Evolutionary conservation across 768 basidiomycete genomes (phyloP), one percentile per base, ranked within the genome.

Genomic region (Tricholoma matsutake): DNA sequence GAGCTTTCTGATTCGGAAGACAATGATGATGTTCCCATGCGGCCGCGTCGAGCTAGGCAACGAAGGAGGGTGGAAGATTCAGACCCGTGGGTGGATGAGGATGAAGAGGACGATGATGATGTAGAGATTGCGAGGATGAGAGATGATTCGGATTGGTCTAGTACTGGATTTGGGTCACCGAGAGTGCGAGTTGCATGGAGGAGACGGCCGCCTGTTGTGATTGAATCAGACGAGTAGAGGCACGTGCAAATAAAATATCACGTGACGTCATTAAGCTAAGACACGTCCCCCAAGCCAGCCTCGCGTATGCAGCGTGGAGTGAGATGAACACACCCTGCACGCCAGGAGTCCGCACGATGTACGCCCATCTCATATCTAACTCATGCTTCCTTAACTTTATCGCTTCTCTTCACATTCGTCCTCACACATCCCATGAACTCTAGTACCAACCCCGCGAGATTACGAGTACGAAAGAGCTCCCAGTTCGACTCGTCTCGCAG

Each of bases 381-480:
- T 29, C 47, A 57, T 54, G 35, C n/a, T 29, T 43, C 51, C 55
- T 53, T 49, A 35, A 47, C 43, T 45, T 45, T 45, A 37, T 63
- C 51, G 49, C 56, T n/a, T n/a, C n/a, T n/a, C n/a, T n/a, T n/a
- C n/a, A n/a, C n/a, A n/a, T n/a, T n/a, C n/a, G n/a, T n/a, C n/a
- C n/a, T n/a, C n/a, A n/a, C 43, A 6, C 61, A 58, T 20, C 43
- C 59, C 45, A 72, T 71, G 70, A 65, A 67, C 63, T 61, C 63
- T 43, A 61, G 31, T 14, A 43, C 60, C 25, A 43, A 20, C n/a
- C 51, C 59, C 52, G 65, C 60, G 47, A 53, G 51, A 31, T 61
- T 71, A 32, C 71, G 68, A 51, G 63, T 74, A 59, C 71, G 74
- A 65, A 72, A 67, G 63, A 22, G 61, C 22, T 65, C 61, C 34